phyloP scores from a whole-genome alignment of 2,329 filamentous ascomycete species.

The Alternaria incomplexa region DNA sequence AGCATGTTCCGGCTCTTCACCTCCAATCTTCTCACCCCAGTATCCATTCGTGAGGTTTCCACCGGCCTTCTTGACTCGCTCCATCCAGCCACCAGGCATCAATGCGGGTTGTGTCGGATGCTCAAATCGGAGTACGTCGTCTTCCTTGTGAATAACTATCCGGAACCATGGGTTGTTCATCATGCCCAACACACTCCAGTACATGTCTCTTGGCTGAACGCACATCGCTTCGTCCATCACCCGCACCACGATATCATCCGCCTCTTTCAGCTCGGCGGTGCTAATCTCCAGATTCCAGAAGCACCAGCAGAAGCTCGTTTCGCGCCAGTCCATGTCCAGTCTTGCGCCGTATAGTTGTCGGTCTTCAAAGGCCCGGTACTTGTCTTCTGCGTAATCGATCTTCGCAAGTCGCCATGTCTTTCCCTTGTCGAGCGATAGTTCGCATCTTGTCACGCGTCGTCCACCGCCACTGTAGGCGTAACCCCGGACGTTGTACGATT shows the following conservation, averaged over 20 bases:
- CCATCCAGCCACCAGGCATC: conserved; percentile 89
- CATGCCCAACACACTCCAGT: conserved; percentile 94
- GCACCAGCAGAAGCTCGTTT: conserved; percentile 88
- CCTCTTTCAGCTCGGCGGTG: conserved; percentile 64
- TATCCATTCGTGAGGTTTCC: conserved; percentile 80
- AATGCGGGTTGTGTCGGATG: conserved; percentile 84
- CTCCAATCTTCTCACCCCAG: conserved; percentile 77
- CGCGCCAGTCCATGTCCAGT: conserved; percentile 81
- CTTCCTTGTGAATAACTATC: conserved; percentile 75
- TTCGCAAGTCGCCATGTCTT: conserved; percentile 79
- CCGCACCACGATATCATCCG: conserved; percentile 78
- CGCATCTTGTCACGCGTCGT: conserved; percentile 79
- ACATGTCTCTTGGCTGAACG: conserved; percentile 89
- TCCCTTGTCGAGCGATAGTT: conserved; percentile 83
- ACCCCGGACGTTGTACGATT: conserved; percentile 71
- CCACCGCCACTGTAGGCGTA: conserved; percentile 92
- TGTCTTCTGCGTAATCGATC: conserved; percentile 84
- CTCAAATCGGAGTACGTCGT: conserved; percentile 72
- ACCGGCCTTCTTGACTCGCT: conserved; percentile 80
- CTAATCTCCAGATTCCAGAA: conserved; percentile 82
- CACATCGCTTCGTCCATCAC: conserved; percentile 92
- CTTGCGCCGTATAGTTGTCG: conserved; percentile 75
- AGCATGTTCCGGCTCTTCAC: conserved; percentile 52
- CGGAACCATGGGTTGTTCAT: conserved; percentile 98
- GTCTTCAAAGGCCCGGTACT: conserved; percentile 71